phyloP scores from a whole-genome alignment of 208 protist genomes.

The Angomonas ambiguus region DNA sequence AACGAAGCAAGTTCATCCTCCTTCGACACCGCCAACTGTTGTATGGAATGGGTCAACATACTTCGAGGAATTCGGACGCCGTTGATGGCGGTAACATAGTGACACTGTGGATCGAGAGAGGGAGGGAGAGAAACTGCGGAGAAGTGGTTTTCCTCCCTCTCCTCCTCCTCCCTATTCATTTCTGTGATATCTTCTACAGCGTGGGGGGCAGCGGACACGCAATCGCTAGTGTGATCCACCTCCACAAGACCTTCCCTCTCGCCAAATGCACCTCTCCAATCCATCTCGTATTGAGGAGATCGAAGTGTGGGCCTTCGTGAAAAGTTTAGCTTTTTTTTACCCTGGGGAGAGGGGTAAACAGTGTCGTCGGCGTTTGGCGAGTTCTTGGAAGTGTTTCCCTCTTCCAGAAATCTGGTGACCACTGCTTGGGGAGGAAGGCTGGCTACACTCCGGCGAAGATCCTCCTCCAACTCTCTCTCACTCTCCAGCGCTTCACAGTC shows the following conservation, averaged over 20 bases:
- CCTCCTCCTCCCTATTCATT: neutral
- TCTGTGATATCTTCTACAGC: neutral
- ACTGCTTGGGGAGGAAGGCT: neutral
- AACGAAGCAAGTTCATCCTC: constrained; percentile 70
- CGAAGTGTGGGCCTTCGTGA: neutral
- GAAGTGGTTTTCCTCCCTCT: neutral
- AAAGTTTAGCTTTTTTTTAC: neutral
- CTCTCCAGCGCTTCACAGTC: constrained; percentile 7
- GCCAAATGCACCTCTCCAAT: neutral
- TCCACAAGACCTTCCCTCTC: neutral
- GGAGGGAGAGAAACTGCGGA: constrained; percentile 18
- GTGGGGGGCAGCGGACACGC: neutral
- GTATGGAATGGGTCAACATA: constrained; percentile 60
- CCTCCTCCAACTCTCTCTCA: neutral
- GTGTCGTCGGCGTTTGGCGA: neutral
- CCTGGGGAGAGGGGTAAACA: neutral
- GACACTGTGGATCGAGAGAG: constrained; percentile 30
- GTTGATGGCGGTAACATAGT: constrained; percentile 68
- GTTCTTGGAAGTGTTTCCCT: too few relatives aligned
- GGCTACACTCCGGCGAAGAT: constrained; percentile 5
- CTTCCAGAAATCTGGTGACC: neutral
- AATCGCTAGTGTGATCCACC: neutral
- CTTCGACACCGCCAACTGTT: constrained; percentile 44
- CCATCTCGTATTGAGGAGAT: neutral
- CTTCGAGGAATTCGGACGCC: constrained; percentile 72